phyloP scores from a whole-genome alignment of 1,284 basidiomycete species.

The Ganoderma lucidum region DNA sequence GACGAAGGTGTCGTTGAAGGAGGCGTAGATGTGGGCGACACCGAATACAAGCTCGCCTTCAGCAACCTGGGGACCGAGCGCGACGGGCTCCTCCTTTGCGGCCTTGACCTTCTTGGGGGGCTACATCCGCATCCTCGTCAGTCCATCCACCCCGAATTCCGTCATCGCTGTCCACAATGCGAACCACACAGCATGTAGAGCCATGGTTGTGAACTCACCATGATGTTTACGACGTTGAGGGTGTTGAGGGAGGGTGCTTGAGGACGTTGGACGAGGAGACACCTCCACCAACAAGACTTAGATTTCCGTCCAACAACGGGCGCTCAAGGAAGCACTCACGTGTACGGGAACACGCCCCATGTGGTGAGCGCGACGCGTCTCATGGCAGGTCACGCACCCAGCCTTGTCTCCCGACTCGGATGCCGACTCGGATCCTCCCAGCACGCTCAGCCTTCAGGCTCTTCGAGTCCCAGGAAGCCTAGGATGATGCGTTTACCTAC shows the following conservation, averaged over 20 bases:
- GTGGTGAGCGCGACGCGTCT: background rate
- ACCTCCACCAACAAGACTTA: constrained; percentile 10
- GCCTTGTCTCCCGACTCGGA: too few relatives aligned
- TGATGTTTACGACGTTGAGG: constrained; percentile 32
- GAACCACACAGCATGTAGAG: constrained; percentile 6
- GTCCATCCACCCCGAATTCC: constrained; percentile 48
- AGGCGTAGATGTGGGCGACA: constrained; percentile 96
- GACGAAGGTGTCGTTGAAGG: constrained; percentile 99
- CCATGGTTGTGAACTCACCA: constrained; percentile 35
- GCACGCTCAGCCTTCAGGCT: background rate
- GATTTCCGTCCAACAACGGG: constrained; percentile 14
- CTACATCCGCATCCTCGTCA: constrained; percentile 57
- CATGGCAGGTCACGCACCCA: too few relatives aligned
- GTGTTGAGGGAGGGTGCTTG: constrained; percentile 36
- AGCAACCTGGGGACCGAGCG: constrained; percentile 92
- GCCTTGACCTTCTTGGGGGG: constrained; percentile 83
- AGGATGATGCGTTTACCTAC: background rate
- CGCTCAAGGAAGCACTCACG: constrained; percentile 25
- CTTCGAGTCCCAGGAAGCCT: background rate
- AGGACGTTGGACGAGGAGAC: constrained; percentile 28
- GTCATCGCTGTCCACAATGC: constrained; percentile 6
- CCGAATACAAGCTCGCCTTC: constrained; percentile 97
- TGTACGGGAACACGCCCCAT: constrained; percentile 18
- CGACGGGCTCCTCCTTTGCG: constrained; percentile 84
- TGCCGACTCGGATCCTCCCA: too few relatives aligned